Conservation (phyloP, 257 asterid species). For the Perilla frutescens region DNA sequence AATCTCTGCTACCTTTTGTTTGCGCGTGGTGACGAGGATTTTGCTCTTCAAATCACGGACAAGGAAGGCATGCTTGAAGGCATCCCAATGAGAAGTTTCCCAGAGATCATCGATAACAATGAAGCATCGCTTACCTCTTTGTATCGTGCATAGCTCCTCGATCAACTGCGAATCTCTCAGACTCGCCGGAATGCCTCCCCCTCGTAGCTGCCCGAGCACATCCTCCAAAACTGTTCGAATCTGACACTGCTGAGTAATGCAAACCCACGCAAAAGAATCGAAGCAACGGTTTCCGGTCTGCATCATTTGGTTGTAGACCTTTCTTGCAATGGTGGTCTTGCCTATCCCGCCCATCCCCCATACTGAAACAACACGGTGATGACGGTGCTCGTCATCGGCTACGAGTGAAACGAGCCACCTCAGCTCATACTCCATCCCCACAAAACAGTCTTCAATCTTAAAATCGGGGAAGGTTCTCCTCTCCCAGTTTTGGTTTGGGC, state of each 20-base stretch:
- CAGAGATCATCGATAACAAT: constrained; percentile 27
- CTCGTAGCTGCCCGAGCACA: neutral
- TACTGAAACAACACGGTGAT: constrained; percentile 6
- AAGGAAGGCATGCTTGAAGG: neutral
- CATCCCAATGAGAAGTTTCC: constrained; percentile 14
- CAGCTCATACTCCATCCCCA: neutral
- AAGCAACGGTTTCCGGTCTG: neutral
- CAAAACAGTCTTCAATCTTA: neutral
- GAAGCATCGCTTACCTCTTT: constrained; percentile 5
- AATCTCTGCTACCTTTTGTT: neutral
- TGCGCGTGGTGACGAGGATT: neutral
- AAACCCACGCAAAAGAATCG: neutral
- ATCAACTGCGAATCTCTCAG: neutral
- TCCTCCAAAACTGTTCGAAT: constrained; percentile 17
- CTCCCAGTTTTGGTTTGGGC: too few species aligned
- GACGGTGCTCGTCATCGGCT: neutral
- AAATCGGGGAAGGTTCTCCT: neutral
- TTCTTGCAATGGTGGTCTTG: neutral
- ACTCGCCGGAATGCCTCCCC: neutral
- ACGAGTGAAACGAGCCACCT: neutral
- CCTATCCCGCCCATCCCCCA: constrained; percentile 13
- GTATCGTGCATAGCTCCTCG: neutral
- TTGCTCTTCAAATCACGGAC: neutral
- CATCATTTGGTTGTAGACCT: neutral
- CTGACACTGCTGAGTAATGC: neutral